These are phyloP conservation scores for Termitomyces sp. DNA, from an alignment of 768 basidiomycete species.

Conservation along the genomic window DNA sequence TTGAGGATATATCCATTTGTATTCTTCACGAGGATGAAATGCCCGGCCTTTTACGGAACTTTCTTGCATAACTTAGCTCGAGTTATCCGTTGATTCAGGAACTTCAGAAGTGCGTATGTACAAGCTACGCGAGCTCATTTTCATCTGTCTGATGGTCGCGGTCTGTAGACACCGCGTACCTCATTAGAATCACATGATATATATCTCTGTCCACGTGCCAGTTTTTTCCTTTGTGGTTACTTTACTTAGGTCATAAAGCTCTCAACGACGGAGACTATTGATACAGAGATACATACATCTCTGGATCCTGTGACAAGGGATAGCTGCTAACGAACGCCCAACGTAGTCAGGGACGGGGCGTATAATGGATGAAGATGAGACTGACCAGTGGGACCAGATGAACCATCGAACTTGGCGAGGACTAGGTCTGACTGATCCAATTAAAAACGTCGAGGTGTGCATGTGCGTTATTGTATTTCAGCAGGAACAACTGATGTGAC, in stretches of 20 bases:
- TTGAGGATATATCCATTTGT: neutral
- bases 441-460: slow-evolving; percentile 85
- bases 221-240: neutral
- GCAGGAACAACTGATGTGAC: slow-evolving; percentile 4
- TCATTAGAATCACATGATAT: slow-evolving; percentile 5
- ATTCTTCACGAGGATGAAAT: neutral
- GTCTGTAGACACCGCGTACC: neutral
- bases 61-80: neutral
- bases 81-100: neutral
- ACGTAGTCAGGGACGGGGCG: neutral
- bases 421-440: slow-evolving; percentile 77
- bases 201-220: slow-evolving; percentile 4
- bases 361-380: slow-evolving; percentile 18
- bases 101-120: neutral
- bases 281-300: neutral
- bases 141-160: too few species aligned
- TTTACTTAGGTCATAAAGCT: too few species aligned
- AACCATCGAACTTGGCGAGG: slow-evolving; percentile 64
- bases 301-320: neutral
- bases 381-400: slow-evolving; percentile 53
- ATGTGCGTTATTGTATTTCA: neutral
- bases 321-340: neutral
- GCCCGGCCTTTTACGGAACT: neutral
- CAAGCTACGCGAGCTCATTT: too few species aligned
- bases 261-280: neutral